These are phyloP conservation scores for Acer negundo DNA, from an alignment of 345 rosid species.

Conservation along the genomic window DNA sequence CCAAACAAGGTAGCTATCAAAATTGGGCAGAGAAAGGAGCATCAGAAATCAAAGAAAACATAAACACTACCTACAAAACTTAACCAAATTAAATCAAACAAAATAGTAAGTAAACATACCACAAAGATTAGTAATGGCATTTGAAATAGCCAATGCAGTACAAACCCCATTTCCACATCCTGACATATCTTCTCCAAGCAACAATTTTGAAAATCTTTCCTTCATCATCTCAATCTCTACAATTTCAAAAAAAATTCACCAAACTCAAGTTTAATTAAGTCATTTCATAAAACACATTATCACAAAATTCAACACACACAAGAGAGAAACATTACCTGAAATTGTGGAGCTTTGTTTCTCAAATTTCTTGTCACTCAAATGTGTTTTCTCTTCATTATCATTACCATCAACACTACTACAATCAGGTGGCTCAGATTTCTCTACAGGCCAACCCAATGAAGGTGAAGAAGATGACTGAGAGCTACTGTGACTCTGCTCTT, in stretches of 20 bases:
- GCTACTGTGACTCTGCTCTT: constrained; percentile 60
- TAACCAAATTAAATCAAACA: background rate
- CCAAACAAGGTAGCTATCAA: constrained; percentile 85
- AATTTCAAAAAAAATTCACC: background rate
- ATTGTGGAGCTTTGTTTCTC: constrained; percentile 49
- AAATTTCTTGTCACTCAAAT: constrained; percentile 33
- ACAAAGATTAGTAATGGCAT: constrained; percentile 96
- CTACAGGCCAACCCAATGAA: constrained; percentile 48
- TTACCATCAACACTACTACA: constrained; percentile 41
- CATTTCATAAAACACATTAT: constrained; percentile 14
- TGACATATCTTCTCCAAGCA: constrained; percentile 99
- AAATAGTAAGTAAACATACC: constrained; percentile 48
- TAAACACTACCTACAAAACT: background rate
- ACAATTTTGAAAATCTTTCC: constrained; percentile 89
- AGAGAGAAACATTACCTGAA: constrained; percentile 51
- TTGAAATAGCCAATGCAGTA: constrained; percentile 90
- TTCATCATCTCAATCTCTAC: constrained; percentile 94
- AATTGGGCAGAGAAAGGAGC: constrained; percentile 11
- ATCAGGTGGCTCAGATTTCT: constrained; percentile 42
- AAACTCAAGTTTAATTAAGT: background rate
- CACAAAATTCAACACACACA: background rate
- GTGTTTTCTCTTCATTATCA: constrained; percentile 36
- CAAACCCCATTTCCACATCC: constrained; percentile 96
- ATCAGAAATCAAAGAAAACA: constrained; percentile 12
- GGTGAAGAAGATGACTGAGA: constrained; percentile 67